phyloP scores from a whole-genome alignment of 495 filamentous ascomycete genomes.

The Neurospora sublineolata region DNA sequence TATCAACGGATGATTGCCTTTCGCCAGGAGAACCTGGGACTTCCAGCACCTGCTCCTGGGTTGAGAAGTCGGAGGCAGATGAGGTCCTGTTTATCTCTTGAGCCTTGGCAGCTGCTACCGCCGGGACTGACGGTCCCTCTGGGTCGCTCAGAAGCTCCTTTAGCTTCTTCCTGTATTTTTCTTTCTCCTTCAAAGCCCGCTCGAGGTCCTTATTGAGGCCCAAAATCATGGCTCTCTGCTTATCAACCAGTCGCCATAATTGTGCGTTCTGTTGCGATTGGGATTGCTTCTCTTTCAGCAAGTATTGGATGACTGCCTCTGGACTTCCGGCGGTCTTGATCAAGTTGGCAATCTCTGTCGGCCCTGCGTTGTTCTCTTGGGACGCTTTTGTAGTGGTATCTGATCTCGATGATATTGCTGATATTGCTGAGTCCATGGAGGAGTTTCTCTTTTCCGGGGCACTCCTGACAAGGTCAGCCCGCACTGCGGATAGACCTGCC shows the following conservation, averaged over 20 bases:
- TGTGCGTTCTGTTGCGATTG: conserved; percentile 82
- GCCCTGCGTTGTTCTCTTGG: conserved; percentile 40
- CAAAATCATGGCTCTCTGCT: conserved; percentile 85
- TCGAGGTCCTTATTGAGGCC: conserved; percentile 94
- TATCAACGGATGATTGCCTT: conserved; percentile 40
- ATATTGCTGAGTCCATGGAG: conserved; percentile 92
- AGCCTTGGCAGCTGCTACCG: conserved; percentile 2
- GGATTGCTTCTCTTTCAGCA: conserved; percentile 84
- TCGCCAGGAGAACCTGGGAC: conserved; percentile 32
- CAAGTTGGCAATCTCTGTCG: conserved; percentile 58
- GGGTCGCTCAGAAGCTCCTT: conserved; percentile 52
- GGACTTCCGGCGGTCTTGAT: conserved; percentile 77
- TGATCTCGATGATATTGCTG: conserved; percentile 61
- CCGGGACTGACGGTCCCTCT: conserved; percentile 14
- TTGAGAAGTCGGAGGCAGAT: conserved; percentile 1
- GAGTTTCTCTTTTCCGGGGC: conserved; percentile 54
- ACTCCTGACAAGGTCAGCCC: conserved; percentile 18
- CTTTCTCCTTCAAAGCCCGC: conserved; percentile 85
- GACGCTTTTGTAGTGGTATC: conserved; percentile 49
- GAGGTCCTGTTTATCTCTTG: conserved; percentile 4
- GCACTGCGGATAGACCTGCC: conserved; percentile 19
- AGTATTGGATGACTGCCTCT: conserved; percentile 77
- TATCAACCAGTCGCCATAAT: conserved; percentile 90
- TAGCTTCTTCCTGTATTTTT: conserved; percentile 79
- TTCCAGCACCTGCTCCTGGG: conserved; percentile 23